Percentiles rank a stretch among this genome's conserved stretches.
Conservation (phyloP, 768 basidiomycete species). For the Suillus hirtellus region DNA sequence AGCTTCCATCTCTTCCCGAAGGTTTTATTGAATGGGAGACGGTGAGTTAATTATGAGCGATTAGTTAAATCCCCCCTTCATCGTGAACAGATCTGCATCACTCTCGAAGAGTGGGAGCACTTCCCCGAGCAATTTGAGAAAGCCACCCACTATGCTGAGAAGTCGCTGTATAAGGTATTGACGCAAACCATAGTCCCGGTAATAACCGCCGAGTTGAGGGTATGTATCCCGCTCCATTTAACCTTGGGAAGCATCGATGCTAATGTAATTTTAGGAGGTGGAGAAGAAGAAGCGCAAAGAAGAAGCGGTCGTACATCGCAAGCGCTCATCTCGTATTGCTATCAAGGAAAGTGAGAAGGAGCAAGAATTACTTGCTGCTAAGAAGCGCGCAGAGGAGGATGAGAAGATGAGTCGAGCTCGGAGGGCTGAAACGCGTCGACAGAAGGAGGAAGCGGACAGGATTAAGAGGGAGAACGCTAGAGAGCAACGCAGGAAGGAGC, state of each 20-base stretch:
- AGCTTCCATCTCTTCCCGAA: conserved; percentile 33
- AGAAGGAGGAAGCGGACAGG: conserved; percentile 58
- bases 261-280: conserved; percentile 48
- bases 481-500: conserved; percentile 46
- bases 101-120: conserved; percentile 82
- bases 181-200: conserved; percentile 65
- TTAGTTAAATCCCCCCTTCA: neutral
- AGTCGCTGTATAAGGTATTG: conserved; percentile 70
- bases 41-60: conserved; percentile 44
- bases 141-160: conserved; percentile 79
- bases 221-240: conserved; percentile 32
- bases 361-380: conserved; percentile 61
- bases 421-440: conserved; percentile 55
- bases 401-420: conserved; percentile 66
- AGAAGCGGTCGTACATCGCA: conserved; percentile 79
- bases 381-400: conserved; percentile 62
- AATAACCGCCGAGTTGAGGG: conserved; percentile 69
- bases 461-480: conserved; percentile 57
- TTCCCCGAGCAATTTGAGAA: conserved; percentile 74
- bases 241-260: conserved; percentile 3
- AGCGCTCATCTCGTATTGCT: conserved; percentile 88
- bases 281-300: conserved; percentile 64
- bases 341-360: conserved; percentile 79
- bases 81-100: conserved; percentile 68
- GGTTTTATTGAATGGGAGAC: conserved; percentile 91